Evolutionary conservation across 2,329 filamentous ascomycete species (phyloP).

Genomic region (Chaetomiaceae sp.): DNA sequence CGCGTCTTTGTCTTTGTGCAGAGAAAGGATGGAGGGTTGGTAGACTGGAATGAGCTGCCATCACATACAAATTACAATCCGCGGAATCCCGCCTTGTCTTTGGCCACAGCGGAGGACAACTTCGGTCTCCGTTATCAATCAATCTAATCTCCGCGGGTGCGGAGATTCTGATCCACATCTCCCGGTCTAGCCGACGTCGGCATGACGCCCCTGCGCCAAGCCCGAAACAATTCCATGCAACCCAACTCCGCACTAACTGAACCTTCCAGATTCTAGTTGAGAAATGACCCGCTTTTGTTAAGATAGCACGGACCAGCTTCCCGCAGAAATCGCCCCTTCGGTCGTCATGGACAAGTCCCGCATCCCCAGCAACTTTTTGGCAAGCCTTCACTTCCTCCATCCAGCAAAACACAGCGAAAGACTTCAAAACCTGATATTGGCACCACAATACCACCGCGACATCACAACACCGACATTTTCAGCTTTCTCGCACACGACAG

Average conservation of each 20-base stretch:
- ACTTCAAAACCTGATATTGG: conserved; percentile 11
- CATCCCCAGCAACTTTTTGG: conserved; percentile 22
- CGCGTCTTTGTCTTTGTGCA: too few species aligned
- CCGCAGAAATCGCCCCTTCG: conserved; percentile 24
- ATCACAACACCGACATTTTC: not conserved
- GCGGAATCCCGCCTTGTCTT: too few species aligned
- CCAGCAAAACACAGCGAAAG: not conserved
- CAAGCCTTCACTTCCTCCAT: conserved; percentile 8
- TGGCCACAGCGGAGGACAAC: not conserved
- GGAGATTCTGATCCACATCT: conserved; percentile 2
- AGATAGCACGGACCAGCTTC: conserved; percentile 15
- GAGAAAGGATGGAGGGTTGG: too few species aligned
- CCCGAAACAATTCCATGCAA: not conserved
- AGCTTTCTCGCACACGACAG: not conserved
- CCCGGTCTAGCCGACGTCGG: conserved; percentile 24
- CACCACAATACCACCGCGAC: conserved; percentile 3
- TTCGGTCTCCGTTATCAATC: conserved; percentile 27
- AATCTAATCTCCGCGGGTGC: conserved; percentile 27
- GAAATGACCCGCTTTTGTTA: conserved; percentile 17
- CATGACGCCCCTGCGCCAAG: conserved; percentile 18
- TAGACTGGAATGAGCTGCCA: too few species aligned
- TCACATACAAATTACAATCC: too few species aligned
- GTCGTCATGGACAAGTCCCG: conserved; percentile 27
- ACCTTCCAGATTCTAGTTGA: not conserved
- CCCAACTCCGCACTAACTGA: conserved; percentile 11